phyloP scores from a whole-genome alignment of 352 stramenopile genomes.

The Globisporangium spinosum region DNA sequence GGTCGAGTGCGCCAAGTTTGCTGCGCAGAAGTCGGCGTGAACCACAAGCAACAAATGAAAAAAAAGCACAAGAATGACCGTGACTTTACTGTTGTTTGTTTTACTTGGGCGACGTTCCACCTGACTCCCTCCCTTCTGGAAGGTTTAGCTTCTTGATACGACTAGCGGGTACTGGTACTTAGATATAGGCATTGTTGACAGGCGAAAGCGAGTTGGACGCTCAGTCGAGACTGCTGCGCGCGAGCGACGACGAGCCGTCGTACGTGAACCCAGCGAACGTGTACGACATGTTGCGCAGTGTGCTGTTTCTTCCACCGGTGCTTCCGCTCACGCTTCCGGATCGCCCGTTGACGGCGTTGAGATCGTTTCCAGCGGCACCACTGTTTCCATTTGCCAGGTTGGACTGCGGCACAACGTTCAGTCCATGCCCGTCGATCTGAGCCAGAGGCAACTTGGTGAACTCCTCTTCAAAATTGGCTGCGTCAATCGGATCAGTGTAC shows the following conservation, averaged over 20 bases:
- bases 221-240: constrained; percentile 37
- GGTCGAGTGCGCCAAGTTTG: constrained; percentile 56
- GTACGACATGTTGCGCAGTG: constrained; percentile 79
- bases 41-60: not conserved
- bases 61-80: not conserved
- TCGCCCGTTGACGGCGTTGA: constrained; percentile 17
- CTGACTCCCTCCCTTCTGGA: not conserved
- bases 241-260: constrained; percentile 57
- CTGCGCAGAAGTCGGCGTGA: constrained; percentile 7
- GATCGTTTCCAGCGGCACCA: constrained; percentile 2
- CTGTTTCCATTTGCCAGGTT: constrained; percentile 14
- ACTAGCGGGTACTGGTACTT: constrained; percentile 9
- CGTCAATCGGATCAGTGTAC: constrained; percentile 80
- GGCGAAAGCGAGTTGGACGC: constrained; percentile 16
- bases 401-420: constrained; percentile 57
- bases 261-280: constrained; percentile 85
- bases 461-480: constrained; percentile 83
- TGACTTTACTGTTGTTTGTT: not conserved
- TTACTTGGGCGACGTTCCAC: not conserved
- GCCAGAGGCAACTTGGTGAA: constrained; percentile 75
- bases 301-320: constrained; percentile 46
- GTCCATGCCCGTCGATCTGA: constrained; percentile 60
- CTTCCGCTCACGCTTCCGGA: constrained; percentile 26
- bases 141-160: constrained; percentile 9
- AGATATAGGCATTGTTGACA: constrained; percentile 25